A percentile compares a stretch with the other conserved stretches of the same genome.
phyloP scores from a whole-genome alignment of 2,329 filamentous ascomycete species.

The Aspergillus transmontanensis region DNA sequence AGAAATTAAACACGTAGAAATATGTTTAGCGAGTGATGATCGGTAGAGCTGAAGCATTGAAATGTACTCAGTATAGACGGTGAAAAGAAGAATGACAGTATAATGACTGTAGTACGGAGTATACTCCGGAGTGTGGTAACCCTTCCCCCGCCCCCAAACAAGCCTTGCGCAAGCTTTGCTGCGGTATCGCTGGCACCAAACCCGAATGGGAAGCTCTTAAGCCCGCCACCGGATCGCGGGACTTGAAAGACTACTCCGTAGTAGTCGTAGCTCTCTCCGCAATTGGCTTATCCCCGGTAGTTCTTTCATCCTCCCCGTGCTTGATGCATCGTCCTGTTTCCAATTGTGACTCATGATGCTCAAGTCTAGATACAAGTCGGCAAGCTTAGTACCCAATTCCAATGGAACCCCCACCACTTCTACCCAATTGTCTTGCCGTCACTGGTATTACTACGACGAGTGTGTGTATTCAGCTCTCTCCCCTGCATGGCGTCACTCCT shows the following conservation, averaged over 20 bases:
- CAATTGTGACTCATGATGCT: background rate
- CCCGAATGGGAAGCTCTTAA: background rate
- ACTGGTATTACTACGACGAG: background rate
- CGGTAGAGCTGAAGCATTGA: too few species aligned
- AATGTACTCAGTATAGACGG: too few species aligned
- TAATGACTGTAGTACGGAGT: background rate
- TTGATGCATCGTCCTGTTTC: background rate
- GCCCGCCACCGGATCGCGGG: background rate
- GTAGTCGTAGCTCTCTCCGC: background rate
- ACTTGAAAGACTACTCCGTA: background rate
- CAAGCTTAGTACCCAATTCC: background rate
- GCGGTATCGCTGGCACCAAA: background rate
- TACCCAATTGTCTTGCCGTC: constrained; percentile 1
- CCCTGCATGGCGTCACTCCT: constrained; percentile 8
- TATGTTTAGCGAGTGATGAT: too few species aligned
- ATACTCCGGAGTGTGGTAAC: background rate
- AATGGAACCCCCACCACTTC: background rate
- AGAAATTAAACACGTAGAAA: too few species aligned
- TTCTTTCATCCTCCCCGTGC: background rate
- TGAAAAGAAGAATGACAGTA: too few species aligned
- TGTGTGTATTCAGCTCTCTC: background rate
- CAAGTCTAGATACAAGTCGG: background rate
- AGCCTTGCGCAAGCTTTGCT: constrained; percentile 3
- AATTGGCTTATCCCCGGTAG: background rate
- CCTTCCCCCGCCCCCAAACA: constrained; percentile 17